Evolutionary conservation across 2,329 filamentous ascomycete species (phyloP).

Genomic region (Diaporthe citriasiana): DNA sequence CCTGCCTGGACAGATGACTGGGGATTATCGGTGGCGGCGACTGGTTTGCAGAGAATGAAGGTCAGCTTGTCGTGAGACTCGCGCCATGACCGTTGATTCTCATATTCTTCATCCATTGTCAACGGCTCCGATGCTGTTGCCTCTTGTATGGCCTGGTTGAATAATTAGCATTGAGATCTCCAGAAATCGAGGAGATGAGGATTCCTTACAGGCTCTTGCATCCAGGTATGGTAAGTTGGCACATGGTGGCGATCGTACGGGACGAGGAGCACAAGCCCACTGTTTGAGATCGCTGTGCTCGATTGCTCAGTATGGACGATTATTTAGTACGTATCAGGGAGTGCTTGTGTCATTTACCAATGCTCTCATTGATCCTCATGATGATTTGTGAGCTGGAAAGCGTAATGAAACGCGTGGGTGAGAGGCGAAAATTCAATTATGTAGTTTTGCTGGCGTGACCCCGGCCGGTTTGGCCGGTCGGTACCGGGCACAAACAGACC

Average conservation of each 20-base stretch:
- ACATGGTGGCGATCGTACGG: slow-evolving; percentile 90
- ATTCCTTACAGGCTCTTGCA: too few species aligned
- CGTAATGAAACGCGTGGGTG: background rate
- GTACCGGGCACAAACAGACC: background rate
- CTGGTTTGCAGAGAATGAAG: slow-evolving; percentile 82
- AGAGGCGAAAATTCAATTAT: slow-evolving; percentile 19
- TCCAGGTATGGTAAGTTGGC: slow-evolving; percentile 87
- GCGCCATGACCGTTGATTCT: slow-evolving; percentile 92
- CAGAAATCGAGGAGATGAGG: too few species aligned
- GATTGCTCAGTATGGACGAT: background rate
- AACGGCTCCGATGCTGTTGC: slow-evolving; percentile 91
- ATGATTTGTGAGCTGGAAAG: background rate
- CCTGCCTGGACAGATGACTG: slow-evolving; percentile 52
- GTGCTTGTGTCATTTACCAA: slow-evolving; percentile 51
- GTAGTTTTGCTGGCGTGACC: background rate
- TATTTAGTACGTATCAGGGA: background rate
- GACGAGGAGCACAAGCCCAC: slow-evolving; percentile 76
- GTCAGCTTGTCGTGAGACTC: slow-evolving; percentile 88
- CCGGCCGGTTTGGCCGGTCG: slow-evolving; percentile 21
- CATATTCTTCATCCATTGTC: slow-evolving; percentile 84
- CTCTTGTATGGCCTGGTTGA: slow-evolving; percentile 82
- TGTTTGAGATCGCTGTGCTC: slow-evolving; percentile 74
- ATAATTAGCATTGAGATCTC: too few species aligned
- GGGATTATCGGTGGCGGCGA: slow-evolving; percentile 23
- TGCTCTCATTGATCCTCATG: slow-evolving; percentile 63